Conservation (phyloP, 768 basidiomycete genomes). For the Wakefieldia striispora region DNA sequence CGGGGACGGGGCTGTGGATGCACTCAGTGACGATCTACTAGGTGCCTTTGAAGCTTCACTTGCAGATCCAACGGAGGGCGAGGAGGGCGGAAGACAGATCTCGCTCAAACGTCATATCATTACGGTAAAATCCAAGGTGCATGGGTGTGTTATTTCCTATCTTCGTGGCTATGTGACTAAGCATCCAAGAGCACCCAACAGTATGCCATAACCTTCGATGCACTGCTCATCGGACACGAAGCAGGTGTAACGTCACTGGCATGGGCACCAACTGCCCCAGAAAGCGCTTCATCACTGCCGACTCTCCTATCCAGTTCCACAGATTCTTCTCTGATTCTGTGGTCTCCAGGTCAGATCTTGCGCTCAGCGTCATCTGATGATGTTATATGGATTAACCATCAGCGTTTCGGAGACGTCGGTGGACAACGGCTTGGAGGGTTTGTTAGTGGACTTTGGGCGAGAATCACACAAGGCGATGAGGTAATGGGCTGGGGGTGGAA, state of each 20-base stretch:
- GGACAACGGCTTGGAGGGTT: slow-evolving; percentile 90
- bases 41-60: slow-evolving; percentile 88
- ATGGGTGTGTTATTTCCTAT: slow-evolving; percentile 14
- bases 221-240: slow-evolving; percentile 95
- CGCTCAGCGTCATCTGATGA: slow-evolving; percentile 35
- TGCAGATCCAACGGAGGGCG: slow-evolving; percentile 63
- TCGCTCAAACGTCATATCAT: slow-evolving; percentile 85
- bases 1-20: slow-evolving; percentile 20
- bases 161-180: slow-evolving; percentile 15
- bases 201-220: slow-evolving; percentile 87
- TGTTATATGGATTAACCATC: slow-evolving; percentile 78
- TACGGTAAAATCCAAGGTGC: slow-evolving; percentile 50
- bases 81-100: slow-evolving; percentile 82
- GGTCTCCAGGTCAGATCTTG: slow-evolving; percentile 71
- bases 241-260: slow-evolving; percentile 85
- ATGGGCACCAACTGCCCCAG: slow-evolving; percentile 59
- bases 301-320: slow-evolving; percentile 89
- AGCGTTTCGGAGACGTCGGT: slow-evolving; percentile 94
- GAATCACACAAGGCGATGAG: slow-evolving; percentile 45
- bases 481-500: slow-evolving; percentile 91
- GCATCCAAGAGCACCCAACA: slow-evolving; percentile 38
- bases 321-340: slow-evolving; percentile 93
- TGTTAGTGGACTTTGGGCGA: slow-evolving; percentile 84
- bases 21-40: slow-evolving; percentile 69
- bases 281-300: slow-evolving; percentile 25